Conservation (phyloP, 257 asterid species). For the Plantago elongata region DNA sequence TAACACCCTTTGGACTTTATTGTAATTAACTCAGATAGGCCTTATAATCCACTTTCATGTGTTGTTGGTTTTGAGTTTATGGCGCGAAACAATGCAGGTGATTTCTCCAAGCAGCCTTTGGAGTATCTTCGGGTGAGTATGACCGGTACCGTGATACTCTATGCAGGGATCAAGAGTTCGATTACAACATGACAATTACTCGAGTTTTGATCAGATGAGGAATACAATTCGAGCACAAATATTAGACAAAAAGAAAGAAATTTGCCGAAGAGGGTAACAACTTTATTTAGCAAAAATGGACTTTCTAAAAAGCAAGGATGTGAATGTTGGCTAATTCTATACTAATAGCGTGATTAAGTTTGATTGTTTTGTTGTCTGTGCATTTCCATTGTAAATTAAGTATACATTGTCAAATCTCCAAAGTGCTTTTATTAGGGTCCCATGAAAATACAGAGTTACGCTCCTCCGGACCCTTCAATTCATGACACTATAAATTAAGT, state of each 20-base stretch:
- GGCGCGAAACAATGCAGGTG: too few relatives aligned
- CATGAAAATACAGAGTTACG: slow-evolving; percentile 32
- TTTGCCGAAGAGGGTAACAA: slow-evolving; percentile 13
- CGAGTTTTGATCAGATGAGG: too few relatives aligned
- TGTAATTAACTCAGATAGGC: neutral
- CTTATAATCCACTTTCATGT: too few relatives aligned
- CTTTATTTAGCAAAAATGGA: slow-evolving; percentile 19
- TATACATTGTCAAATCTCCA: slow-evolving; percentile 19
- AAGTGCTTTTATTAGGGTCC: slow-evolving; percentile 21
- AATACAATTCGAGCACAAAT: slow-evolving; percentile 3
- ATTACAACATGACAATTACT: too few relatives aligned
- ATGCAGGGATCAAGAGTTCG: too few relatives aligned
- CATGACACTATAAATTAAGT: slow-evolving; percentile 22
- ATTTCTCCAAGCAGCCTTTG: too few relatives aligned
- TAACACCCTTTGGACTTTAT: slow-evolving; percentile 28
- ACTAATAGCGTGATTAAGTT: slow-evolving; percentile 33
- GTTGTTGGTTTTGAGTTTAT: too few relatives aligned
- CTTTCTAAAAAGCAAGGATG: slow-evolving; percentile 25
- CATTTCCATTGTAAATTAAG: slow-evolving; percentile 35
- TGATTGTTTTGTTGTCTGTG: slow-evolving; percentile 46
- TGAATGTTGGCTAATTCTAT: slow-evolving; percentile 21
- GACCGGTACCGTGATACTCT: too few relatives aligned
- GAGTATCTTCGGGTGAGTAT: too few relatives aligned
- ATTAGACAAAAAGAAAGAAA: slow-evolving; percentile 20
- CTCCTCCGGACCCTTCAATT: slow-evolving; percentile 46